Conservation (phyloP, 177 flowering plant genomes). For the Vitis hybrid region DNA sequence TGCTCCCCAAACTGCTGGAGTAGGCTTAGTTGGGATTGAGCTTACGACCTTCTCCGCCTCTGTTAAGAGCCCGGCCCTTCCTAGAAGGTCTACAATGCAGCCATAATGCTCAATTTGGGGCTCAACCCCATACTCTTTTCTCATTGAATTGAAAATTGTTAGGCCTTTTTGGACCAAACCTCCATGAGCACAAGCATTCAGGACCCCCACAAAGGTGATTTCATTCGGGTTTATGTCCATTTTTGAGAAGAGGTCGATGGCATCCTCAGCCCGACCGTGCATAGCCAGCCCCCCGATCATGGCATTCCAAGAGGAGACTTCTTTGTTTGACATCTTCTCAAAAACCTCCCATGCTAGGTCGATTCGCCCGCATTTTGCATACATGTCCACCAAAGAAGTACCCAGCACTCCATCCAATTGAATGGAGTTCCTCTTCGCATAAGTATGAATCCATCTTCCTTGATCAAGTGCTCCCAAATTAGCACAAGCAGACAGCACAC, state of each 20-base stretch:
- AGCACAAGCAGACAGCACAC: conserved; percentile 54
- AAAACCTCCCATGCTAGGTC: conserved; percentile 49
- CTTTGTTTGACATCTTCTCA: conserved; percentile 34
- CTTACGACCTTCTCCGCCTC: conserved; percentile 42
- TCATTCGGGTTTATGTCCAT: conserved; percentile 44
- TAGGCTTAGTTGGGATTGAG: conserved; percentile 46
- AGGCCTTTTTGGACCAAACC: conserved; percentile 47
- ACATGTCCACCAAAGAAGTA: conserved; percentile 56
- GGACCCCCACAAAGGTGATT: conserved; percentile 40
- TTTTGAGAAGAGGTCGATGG: conserved; percentile 34
- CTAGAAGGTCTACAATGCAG: conserved; percentile 53
- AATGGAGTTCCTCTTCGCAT: conserved; percentile 31
- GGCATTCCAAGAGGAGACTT: conserved; percentile 54
- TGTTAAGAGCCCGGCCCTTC: conserved; percentile 44
- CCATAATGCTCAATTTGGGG: conserved; percentile 53
- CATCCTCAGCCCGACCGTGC: conserved; percentile 52
- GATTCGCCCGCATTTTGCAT: conserved; percentile 11
- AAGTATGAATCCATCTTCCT: conserved; percentile 55
- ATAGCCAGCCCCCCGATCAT: conserved; percentile 56
- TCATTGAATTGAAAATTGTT: conserved; percentile 32
- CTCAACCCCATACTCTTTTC: conserved; percentile 27
- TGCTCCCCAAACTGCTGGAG: conserved; percentile 57
- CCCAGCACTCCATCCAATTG: conserved; percentile 39
- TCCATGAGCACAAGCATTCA: conserved; percentile 56
- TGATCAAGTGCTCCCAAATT: conserved; percentile 57